Evolutionary conservation across 192 early-diverging fungal species (phyloP).

Genomic region (Funneliformis geosporum): DNA sequence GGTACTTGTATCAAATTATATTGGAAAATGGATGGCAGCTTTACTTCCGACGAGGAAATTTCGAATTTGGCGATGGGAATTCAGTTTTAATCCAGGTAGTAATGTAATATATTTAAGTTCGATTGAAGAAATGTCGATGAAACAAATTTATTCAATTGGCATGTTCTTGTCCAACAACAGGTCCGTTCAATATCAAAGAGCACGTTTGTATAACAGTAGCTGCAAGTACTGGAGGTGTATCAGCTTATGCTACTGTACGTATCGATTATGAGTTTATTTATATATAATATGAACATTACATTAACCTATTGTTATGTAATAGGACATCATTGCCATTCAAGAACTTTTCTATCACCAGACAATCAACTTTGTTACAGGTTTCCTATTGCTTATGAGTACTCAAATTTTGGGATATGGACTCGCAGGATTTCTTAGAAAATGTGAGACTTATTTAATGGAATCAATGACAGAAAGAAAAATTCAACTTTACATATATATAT

Average conservation of each 20-base stretch:
- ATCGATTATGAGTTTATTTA: not conserved
- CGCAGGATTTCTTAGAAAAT: constrained; percentile 61
- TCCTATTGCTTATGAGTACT: constrained; percentile 58
- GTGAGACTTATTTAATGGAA: not conserved
- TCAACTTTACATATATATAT: not conserved
- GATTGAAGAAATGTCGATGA: not conserved
- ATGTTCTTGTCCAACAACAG: not conserved
- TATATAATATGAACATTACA: not conserved
- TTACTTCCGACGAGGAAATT: constrained; percentile 2
- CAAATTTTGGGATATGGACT: constrained; percentile 68
- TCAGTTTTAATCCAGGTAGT: constrained; percentile 28
- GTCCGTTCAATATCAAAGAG: constrained; percentile 68
- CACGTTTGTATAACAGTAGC: constrained; percentile 61
- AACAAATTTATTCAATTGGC: not conserved
- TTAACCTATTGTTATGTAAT: no score
- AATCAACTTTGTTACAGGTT: constrained; percentile 53
- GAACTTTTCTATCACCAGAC: constrained; percentile 57
- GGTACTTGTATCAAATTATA: constrained; percentile 37
- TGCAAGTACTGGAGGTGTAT: constrained; percentile 49
- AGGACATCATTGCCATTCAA: constrained; percentile 58
- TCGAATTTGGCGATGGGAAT: not conserved
- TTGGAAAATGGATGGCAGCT: constrained; percentile 38
- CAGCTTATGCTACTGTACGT: constrained; percentile 56
- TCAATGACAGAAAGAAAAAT: no score
- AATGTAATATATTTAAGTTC: not conserved